Conservation (phyloP, 2,329 filamentous ascomycete genomes). For the Golovinomyces cichoracearum region DNA sequence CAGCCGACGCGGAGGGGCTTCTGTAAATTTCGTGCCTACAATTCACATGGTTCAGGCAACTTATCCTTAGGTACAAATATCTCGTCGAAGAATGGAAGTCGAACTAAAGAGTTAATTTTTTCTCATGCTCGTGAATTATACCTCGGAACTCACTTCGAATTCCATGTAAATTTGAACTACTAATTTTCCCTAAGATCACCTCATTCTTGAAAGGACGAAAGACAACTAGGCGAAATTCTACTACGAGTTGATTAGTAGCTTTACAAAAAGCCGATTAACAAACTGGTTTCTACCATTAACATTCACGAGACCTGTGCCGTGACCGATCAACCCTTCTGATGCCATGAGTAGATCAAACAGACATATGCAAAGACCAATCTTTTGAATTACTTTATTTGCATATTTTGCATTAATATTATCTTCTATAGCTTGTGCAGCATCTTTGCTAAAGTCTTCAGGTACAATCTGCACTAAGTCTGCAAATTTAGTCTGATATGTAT, state of each 20-base stretch:
- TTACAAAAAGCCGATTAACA: background rate
- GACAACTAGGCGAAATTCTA: slow-evolving; percentile 78
- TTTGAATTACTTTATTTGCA: slow-evolving; percentile 82
- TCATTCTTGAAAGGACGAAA: slow-evolving; percentile 93
- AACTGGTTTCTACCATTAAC: slow-evolving; percentile 45
- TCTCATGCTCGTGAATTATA: background rate
- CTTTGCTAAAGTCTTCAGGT: slow-evolving; percentile 66
- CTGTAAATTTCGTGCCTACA: slow-evolving; percentile 28
- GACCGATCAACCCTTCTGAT: slow-evolving; percentile 80
- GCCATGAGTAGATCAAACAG: slow-evolving; percentile 75
- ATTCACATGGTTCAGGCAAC: slow-evolving; percentile 49
- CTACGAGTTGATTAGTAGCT: slow-evolving; percentile 19
- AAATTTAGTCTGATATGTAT: slow-evolving; percentile 52
- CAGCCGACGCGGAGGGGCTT: background rate
- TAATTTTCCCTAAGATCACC: slow-evolving; percentile 65
- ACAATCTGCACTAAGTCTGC: slow-evolving; percentile 83
- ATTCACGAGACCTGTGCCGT: slow-evolving; percentile 76
- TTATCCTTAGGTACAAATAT: slow-evolving; percentile 55
- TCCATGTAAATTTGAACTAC: slow-evolving; percentile 41
- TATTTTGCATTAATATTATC: slow-evolving; percentile 96
- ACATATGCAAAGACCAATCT: slow-evolving; percentile 77
- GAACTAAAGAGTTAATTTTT: slow-evolving; percentile 25
- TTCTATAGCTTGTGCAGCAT: slow-evolving; percentile 62
- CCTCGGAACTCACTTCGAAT: slow-evolving; percentile 32
- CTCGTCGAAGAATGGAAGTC: slow-evolving; percentile 81